Base-by-base conservation (phyloP, 2,329 filamentous ascomycete species). In the Apiospora hydei region DNA sequence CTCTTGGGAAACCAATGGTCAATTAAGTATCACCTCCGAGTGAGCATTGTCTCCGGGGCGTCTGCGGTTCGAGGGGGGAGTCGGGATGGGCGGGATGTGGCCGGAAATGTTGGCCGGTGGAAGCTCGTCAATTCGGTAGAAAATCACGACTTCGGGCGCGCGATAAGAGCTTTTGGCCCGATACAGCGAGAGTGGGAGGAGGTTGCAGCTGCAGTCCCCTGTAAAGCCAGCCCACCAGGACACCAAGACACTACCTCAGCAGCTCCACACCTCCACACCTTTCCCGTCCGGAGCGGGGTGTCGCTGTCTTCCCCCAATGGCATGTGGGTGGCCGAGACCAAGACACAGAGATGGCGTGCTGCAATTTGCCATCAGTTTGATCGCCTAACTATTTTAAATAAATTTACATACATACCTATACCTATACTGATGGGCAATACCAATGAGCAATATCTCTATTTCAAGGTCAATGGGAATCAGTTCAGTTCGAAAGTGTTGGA, bases 61-160 rank as follows among this genome's bases (percentile, higher is more conserved):
- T 7, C 16, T 34, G 18, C 6, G 51, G 21, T 38, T 61, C 26
- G 53, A 61, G 53, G 18, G 53, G 53, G 30, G 7, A 21, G 53
- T 61, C 53, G 53, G 53, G 21, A 11, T 38, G 30, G 53, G 53
- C 53, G 53, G 53, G 53, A 61, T 21, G 53, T 61, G 16, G 53
- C 53, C 53, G 30, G 53, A 41, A 64, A 30, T 61, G 53, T 13
- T 41, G 57, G 34, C 34, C 57, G 57, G 57, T 64, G n/a, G 57
- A 64, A 64, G 57, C 57, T 64, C 57, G 57, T 64, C 57, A 64
- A 41, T 64, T 64, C 57, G 34, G 34, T 64, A 41, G 57, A 64
- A 64, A 64, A 64, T 64, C 57, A 64, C 57, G 57, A 41, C 57
- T 64, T 64, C 34, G 57, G 34, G 30, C 30, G 57, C 57, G 57